These are phyloP conservation scores for Cryptococcus hybrid DNA, from an alignment of 1,284 basidiomycete genomes.

Conservation along the genomic window DNA sequence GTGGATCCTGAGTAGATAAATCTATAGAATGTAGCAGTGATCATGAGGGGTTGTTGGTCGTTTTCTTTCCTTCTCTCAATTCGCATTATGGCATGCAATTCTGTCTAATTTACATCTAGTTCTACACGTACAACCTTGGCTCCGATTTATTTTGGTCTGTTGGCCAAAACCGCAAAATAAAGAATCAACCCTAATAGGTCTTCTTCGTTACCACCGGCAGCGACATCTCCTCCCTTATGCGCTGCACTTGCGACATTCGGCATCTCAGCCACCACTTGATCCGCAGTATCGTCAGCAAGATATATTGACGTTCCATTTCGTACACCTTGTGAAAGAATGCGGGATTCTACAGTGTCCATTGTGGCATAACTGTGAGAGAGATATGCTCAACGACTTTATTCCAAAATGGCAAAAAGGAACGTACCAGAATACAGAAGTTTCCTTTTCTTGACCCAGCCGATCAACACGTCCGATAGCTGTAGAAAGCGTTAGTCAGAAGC, in stretches of 20 bases:
- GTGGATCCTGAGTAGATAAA: slow-evolving; percentile 23
- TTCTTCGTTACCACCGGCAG: slow-evolving; percentile 26
- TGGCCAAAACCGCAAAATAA: neutral
- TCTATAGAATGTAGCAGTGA: too few relatives aligned
- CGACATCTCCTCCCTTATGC: slow-evolving; percentile 40
- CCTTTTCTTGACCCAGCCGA: slow-evolving; percentile 38
- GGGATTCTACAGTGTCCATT: slow-evolving; percentile 45
- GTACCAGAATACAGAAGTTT: slow-evolving; percentile 48
- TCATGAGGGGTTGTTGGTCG: too few relatives aligned
- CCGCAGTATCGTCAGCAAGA: slow-evolving; percentile 30
- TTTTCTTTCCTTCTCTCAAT: too few relatives aligned
- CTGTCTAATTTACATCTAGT: too few relatives aligned
- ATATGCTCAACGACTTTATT: neutral
- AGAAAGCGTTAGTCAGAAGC: neutral
- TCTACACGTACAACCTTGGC: too few relatives aligned
- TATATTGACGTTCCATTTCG: slow-evolving; percentile 47
- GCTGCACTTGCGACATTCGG: slow-evolving; percentile 43
- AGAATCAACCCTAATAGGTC: slow-evolving; percentile 33
- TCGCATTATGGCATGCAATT: too few relatives aligned
- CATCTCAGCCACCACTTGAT: slow-evolving; percentile 27
- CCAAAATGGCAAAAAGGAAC: slow-evolving; percentile 2
- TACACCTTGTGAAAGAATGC: slow-evolving; percentile 42
- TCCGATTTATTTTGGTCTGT: too few relatives aligned
- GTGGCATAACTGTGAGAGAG: slow-evolving; percentile 36
- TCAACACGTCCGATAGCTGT: slow-evolving; percentile 47